phyloP scores from a whole-genome alignment of 306 rosid species.

The Dryas drummondii region DNA sequence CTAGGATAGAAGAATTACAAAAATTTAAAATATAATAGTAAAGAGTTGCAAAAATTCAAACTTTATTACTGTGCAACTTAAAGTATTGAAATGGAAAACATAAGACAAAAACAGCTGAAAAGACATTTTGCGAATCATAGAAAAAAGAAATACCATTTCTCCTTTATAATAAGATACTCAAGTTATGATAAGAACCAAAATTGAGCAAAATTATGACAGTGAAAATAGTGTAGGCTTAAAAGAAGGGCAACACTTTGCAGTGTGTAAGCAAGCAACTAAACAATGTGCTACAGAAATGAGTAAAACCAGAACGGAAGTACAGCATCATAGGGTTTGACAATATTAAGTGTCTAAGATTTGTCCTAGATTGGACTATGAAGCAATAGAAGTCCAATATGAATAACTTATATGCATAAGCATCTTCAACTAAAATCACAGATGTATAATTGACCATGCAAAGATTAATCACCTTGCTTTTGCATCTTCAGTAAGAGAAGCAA shows the following conservation, averaged over 20 bases:
- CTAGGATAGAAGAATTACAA: not conserved
- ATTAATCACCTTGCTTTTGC: constrained; percentile 77
- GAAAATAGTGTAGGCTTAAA: not conserved
- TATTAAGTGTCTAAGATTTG: not conserved
- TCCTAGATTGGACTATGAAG: constrained; percentile 18
- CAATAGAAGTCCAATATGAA: not conserved
- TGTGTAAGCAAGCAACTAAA: not conserved
- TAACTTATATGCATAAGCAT: constrained; percentile 16
- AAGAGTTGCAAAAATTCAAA: not conserved
- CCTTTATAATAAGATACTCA: not conserved
- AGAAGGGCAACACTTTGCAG: not conserved
- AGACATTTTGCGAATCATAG: not conserved
- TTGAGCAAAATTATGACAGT: not conserved
- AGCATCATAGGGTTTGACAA: not conserved
- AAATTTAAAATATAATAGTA: not conserved
- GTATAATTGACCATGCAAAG: constrained; percentile 26
- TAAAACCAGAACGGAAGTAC: constrained; percentile 4
- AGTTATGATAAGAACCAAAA: not conserved
- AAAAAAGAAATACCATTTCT: not conserved
- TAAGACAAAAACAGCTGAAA: not conserved
- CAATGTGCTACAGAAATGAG: not conserved
- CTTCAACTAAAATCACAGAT: constrained; percentile 27
- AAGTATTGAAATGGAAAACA: not conserved
- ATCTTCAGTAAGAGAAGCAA: constrained; percentile 69
- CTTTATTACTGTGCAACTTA: not conserved